phyloP scores from a whole-genome alignment of 805 yeast species.

The Metschnikowia noctiluminum region DNA sequence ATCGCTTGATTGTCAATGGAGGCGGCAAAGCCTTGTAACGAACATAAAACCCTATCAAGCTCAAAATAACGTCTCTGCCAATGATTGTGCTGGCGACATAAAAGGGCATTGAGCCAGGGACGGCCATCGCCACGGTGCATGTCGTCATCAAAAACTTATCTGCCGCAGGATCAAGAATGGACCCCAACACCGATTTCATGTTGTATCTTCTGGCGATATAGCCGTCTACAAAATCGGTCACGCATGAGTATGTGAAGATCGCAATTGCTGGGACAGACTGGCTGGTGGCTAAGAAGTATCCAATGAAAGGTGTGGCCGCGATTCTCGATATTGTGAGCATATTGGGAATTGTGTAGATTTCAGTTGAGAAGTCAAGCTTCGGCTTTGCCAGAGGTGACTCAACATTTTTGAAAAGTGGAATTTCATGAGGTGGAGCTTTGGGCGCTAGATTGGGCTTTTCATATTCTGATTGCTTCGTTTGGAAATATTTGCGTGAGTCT shows the following conservation, averaged over 20 bases:
- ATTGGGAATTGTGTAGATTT: constrained; percentile 83
- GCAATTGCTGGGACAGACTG: constrained; percentile 63
- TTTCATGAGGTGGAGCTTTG: background rate
- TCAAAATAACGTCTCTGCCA: constrained; percentile 79
- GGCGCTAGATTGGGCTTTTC: background rate
- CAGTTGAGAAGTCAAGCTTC: constrained; percentile 5
- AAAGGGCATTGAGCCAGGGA: constrained; percentile 64
- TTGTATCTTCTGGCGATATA: constrained; percentile 80
- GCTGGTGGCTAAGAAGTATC: constrained; percentile 67
- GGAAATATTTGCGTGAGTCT: background rate
- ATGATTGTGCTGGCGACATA: constrained; percentile 64
- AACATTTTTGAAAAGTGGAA: background rate
- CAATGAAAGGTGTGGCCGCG: constrained; percentile 79
- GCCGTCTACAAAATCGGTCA: constrained; percentile 92
- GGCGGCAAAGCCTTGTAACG: constrained; percentile 71
- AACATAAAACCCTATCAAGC: constrained; percentile 65
- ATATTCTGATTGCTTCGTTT: background rate
- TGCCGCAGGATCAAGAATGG: constrained; percentile 92
- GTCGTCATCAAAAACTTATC: constrained; percentile 88
- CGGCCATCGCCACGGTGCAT: constrained; percentile 73
- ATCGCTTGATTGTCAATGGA: constrained; percentile 70
- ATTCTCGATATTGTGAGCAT: constrained; percentile 77
- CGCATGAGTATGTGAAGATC: constrained; percentile 77
- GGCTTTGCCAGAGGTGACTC: background rate
- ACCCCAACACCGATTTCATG: constrained; percentile 77